Percentiles rank a stretch among this genome's conserved stretches.
Evolutionary conservation across 177 flowering plant species (phyloP).

Genomic region (Vitis hybrid): DNA sequence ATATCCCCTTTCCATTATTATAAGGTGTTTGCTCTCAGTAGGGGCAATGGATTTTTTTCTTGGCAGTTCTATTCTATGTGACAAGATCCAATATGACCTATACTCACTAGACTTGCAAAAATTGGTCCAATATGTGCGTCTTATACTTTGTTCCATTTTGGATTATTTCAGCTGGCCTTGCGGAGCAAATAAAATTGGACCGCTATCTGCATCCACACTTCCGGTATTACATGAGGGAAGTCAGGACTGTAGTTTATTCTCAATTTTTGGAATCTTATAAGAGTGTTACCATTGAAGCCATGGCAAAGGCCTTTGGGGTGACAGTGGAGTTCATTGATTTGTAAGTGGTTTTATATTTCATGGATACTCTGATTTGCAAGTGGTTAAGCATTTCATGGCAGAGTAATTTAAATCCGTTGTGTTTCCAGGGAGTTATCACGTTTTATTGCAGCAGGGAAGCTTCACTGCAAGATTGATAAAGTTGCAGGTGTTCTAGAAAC

Average conservation of each 20-base stretch:
- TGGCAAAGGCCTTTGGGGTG: slow-evolving; percentile 96
- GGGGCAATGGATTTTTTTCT: background rate
- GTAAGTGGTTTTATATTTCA: slow-evolving; percentile 45
- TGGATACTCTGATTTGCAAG: too few species aligned
- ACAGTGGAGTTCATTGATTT: slow-evolving; percentile 89
- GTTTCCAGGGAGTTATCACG: slow-evolving; percentile 85
- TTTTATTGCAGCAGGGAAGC: slow-evolving; percentile 95
- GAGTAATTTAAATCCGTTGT: background rate
- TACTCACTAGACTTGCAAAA: background rate
- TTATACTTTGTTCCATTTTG: slow-evolving; percentile 3
- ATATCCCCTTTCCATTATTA: background rate
- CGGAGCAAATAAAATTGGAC: slow-evolving; percentile 83
- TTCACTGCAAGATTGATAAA: slow-evolving; percentile 95
- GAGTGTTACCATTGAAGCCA: slow-evolving; percentile 97
- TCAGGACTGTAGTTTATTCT: slow-evolving; percentile 83
- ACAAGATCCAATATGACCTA: background rate
- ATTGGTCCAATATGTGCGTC: background rate
- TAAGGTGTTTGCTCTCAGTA: background rate
- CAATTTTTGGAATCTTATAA: slow-evolving; percentile 96
- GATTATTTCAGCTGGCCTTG: slow-evolving; percentile 68
- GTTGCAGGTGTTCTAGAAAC: slow-evolving; percentile 96
- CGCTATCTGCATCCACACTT: slow-evolving; percentile 92
- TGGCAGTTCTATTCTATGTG: background rate
- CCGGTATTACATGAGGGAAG: slow-evolving; percentile 96
- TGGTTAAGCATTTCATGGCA: background rate